Evolutionary conservation across 208 protist species (phyloP), one percentile per base, ranked within the genome.

Genomic region (Herpetomonas tarakana): DNA sequence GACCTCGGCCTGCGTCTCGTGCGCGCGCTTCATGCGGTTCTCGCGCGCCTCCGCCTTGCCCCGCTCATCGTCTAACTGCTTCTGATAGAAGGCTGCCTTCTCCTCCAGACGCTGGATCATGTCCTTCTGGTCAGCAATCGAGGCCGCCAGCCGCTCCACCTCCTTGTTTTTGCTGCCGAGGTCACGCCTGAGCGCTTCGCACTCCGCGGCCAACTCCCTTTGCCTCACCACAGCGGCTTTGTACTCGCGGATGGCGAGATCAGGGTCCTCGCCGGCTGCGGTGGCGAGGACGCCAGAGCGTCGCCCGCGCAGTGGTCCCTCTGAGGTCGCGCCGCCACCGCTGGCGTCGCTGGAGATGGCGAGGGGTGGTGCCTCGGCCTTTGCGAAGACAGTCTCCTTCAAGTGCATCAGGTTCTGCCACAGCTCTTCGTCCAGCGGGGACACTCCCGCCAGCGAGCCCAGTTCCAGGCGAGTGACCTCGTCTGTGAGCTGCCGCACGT

Each of bases 331-430:
- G 16, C 24, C 2, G 27, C 41, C 52, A 22, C 47, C 55, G 38
- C 38, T 52, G 6, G 31, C n/a, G 27, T 21, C 21, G 49, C 25
- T 11, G 25, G 51, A 2, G 22, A 86, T 60, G 2, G 76, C 59
- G 2, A 86, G n/a, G 7, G 82, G 74, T n/a, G 84, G 81, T 12
- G 77, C 59, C 45, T 84, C 81, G 6, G 71, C 53, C 53, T 78
- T 86, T n/a, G 83, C 64, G 41, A 92, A 88, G 25, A 96, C 83
- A 7, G 79, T 83, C 24, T 93, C 89, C 46, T 85, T 78, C n/a
- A 93, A 66, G 27, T 86, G 68, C 25, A 78, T 58, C 41, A 93
- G 80, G 4, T 65, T 76, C 21, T 76, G 64, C 0, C 91, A 45
- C 2, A 84, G 35, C 28, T 78, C 69, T 27, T 81, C 78, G 28